Conservation (phyloP, 306 rosid genomes). For the Trifolium repens region DNA sequence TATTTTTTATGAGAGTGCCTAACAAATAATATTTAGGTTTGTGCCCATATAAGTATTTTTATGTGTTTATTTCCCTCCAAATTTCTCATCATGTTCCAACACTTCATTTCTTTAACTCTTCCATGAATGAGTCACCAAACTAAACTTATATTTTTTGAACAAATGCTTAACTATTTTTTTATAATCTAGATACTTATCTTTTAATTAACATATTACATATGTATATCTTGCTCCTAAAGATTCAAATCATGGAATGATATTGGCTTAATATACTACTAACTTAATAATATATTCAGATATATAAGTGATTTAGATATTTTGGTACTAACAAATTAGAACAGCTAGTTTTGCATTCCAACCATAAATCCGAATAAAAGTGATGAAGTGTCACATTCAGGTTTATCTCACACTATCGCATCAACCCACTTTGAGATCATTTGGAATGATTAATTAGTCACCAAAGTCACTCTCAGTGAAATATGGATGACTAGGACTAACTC, state of each 20-base stretch:
- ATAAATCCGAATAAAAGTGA: neutral
- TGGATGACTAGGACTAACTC: conserved; percentile 31
- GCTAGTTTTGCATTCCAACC: neutral
- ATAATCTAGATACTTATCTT: neutral
- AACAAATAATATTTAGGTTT: too few relatives aligned
- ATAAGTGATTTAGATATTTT: neutral
- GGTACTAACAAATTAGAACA: neutral
- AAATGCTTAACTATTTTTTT: neutral
- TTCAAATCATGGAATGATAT: neutral
- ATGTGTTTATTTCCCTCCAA: too few relatives aligned
- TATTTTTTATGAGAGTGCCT: too few relatives aligned
- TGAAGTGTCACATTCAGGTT: conserved; percentile 23
- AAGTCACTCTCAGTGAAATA: conserved; percentile 24
- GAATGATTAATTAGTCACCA: neutral
- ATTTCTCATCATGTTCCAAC: too few relatives aligned
- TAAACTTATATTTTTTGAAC: too few relatives aligned
- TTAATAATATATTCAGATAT: neutral
- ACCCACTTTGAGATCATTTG: conserved; percentile 26
- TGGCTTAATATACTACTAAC: neutral
- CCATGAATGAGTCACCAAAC: too few relatives aligned
- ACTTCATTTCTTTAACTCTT: too few relatives aligned
- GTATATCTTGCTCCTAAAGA: neutral
- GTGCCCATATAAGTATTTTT: too few relatives aligned
- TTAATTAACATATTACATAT: neutral
- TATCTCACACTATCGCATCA: conserved; percentile 9